Conservation (phyloP, 2,329 filamentous ascomycete species). For the Beauveria asiatica region DNA sequence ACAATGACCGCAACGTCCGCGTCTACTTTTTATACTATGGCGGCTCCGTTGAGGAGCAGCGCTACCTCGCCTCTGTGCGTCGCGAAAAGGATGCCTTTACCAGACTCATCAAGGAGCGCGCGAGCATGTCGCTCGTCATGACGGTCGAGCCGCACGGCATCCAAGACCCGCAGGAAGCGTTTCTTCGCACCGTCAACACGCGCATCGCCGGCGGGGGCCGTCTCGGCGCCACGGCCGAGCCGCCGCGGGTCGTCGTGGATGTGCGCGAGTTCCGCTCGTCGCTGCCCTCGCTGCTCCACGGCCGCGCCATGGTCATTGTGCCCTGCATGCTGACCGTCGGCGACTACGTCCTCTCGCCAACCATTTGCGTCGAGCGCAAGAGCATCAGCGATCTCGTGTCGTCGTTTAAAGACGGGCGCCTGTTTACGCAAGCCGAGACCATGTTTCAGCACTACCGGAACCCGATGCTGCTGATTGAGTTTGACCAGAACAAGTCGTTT, state of each 20-base stretch:
- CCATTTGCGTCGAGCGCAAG: slow-evolving; percentile 91
- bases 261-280: slow-evolving; percentile 94
- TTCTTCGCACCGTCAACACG: slow-evolving; percentile 92
- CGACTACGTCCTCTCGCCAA: slow-evolving; percentile 87
- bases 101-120: slow-evolving; percentile 86
- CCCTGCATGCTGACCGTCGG: slow-evolving; percentile 95
- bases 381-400: slow-evolving; percentile 84
- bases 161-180: slow-evolving; percentile 81
- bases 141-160: slow-evolving; percentile 60
- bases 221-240: slow-evolving; percentile 72
- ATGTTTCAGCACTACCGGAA: slow-evolving; percentile 91
- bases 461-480: slow-evolving; percentile 92
- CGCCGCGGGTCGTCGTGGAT: slow-evolving; percentile 87
- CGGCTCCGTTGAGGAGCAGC: slow-evolving; percentile 89
- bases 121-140: slow-evolving; percentile 84
- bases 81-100: slow-evolving; percentile 96
- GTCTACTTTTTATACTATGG: slow-evolving; percentile 98
- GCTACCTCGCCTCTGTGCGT: slow-evolving; percentile 81
- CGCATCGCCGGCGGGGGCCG: slow-evolving; percentile 89
- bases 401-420: slow-evolving; percentile 82
- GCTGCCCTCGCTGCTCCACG: slow-evolving; percentile 83
- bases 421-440: slow-evolving; percentile 85
- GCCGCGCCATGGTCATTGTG: slow-evolving; percentile 76
- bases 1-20: slow-evolving; percentile 77
- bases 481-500: slow-evolving; percentile 95